These are phyloP conservation scores for Arabis hirsuta DNA, from an alignment of 345 rosid genomes.

Conservation along the genomic window DNA sequence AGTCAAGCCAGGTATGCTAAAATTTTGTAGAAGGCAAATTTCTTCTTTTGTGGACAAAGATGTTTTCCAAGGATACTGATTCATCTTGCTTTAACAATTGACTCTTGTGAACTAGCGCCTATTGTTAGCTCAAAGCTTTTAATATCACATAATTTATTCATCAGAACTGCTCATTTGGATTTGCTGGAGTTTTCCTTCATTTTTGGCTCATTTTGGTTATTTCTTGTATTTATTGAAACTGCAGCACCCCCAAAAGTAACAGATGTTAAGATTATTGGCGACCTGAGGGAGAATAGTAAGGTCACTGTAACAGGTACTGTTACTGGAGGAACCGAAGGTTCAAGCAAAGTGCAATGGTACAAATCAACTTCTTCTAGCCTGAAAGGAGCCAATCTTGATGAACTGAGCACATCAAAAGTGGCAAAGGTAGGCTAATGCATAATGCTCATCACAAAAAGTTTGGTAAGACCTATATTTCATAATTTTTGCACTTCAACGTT, in stretches of 20 bases:
- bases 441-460: conserved; percentile 11
- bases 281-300: conserved; percentile 85
- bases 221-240: conserved; percentile 19
- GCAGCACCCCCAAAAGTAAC: conserved; percentile 95
- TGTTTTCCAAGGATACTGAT: conserved; percentile 20
- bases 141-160: not conserved
- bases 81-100: conserved; percentile 21
- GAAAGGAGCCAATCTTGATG: conserved; percentile 74
- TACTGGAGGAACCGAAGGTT: conserved; percentile 91
- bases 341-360: conserved; percentile 97
- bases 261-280: conserved; percentile 86
- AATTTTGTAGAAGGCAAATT: not conserved
- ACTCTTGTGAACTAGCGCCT: conserved; percentile 22
- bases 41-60: conserved; percentile 11
- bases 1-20: conserved; percentile 78
- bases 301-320: conserved; percentile 78
- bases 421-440: conserved; percentile 65
- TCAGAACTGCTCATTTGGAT: conserved; percentile 26
- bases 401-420: conserved; percentile 79
- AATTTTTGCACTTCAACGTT: conserved; percentile 23
- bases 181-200: conserved; percentile 7
- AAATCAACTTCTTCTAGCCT: conserved; percentile 61
- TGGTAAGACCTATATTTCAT: conserved; percentile 16
- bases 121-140: conserved; percentile 18
- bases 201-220: conserved; percentile 24